Evolutionary conservation across 2,329 filamentous ascomycete genomes (phyloP), one percentile per base, ranked within the genome.

Genomic region (Sporothrix luriei): DNA sequence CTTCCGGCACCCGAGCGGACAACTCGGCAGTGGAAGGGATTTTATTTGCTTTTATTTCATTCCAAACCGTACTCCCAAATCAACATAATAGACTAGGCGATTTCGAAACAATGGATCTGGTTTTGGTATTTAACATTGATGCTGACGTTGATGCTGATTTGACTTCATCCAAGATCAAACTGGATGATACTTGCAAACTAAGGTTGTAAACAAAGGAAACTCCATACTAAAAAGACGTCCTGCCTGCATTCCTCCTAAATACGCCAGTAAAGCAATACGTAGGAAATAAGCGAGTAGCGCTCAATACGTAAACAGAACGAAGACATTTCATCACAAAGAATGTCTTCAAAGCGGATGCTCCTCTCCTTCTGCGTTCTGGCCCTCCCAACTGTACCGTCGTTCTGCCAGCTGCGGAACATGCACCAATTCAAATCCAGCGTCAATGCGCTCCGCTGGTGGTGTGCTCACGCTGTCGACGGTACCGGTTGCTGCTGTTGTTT

Each of bases 311-410:
- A 52, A 52, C 3, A 11, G 26, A 52, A n/a, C n/a, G 21, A 10
- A 2, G n/a, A 24, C 24, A 24, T 21, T n/a, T 11, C 10, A 21
- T 52, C 3, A 52, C 49, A 21, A 21, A 21, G 49, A 33, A 33
- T 11, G 49, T 7, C 49, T 21, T 13, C n/a, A 52, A n/a, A 59
- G 29, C 4, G 7, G 7, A 33, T 57, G 54, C 16, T 43, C 13
- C 6, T 43, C 64, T 13, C 29, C 49, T 19, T 65, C 59, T 4
- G 43, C 46, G 26, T 61, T 48, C 2, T 78, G 76, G 5, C 81
- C 78, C 73, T 85, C 84, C 83, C 84, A 86, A 72, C 84, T 85
- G 68, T 84, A 86, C 48, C 84, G 78, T 72, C 79, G 81, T 43
- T 80, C 80, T 3, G 84, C 82, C 69, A 83, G 75, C 73, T 86